Evolutionary conservation across 495 filamentous ascomycete genomes (phyloP).

Genomic region (Penicillium silybi): DNA sequence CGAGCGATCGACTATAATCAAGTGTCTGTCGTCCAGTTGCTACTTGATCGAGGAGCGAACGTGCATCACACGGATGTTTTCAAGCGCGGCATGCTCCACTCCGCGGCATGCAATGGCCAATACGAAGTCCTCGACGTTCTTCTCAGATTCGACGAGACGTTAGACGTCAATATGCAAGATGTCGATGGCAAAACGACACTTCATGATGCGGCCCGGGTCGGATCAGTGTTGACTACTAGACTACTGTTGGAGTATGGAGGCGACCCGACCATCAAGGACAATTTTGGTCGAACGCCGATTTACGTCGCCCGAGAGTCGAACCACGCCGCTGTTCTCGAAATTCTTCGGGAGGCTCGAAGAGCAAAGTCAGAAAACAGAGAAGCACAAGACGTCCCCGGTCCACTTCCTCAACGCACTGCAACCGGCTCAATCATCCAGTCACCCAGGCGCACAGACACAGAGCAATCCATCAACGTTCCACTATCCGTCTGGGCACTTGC

Average conservation of each 20-base stretch:
- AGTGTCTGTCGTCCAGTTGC: background rate
- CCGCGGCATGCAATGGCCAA: background rate
- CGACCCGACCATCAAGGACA: slow-evolving; percentile 1
- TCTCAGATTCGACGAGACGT: background rate
- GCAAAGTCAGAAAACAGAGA: background rate
- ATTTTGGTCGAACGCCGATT: slow-evolving; percentile 1
- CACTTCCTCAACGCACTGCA: background rate
- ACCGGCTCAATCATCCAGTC: background rate
- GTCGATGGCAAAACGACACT: slow-evolving; percentile 1
- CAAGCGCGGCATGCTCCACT: slow-evolving; percentile 1
- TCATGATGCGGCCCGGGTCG: background rate
- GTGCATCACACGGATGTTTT: slow-evolving; percentile 4
- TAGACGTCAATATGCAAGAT: slow-evolving; percentile 4
- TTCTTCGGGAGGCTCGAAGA: background rate
- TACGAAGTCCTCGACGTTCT: background rate
- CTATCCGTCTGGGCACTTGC: background rate
- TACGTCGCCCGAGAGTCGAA: slow-evolving; percentile 3
- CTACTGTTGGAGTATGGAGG: background rate
- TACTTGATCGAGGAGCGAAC: slow-evolving; percentile 1
- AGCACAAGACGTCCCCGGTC: background rate
- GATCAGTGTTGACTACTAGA: background rate
- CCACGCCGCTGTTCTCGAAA: background rate
- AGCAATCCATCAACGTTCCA: background rate
- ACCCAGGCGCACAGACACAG: background rate
- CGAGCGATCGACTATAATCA: slow-evolving; percentile 2